Conservation (phyloP, 2,329 filamentous ascomycete species). For the Tetracladium maxilliforme region DNA sequence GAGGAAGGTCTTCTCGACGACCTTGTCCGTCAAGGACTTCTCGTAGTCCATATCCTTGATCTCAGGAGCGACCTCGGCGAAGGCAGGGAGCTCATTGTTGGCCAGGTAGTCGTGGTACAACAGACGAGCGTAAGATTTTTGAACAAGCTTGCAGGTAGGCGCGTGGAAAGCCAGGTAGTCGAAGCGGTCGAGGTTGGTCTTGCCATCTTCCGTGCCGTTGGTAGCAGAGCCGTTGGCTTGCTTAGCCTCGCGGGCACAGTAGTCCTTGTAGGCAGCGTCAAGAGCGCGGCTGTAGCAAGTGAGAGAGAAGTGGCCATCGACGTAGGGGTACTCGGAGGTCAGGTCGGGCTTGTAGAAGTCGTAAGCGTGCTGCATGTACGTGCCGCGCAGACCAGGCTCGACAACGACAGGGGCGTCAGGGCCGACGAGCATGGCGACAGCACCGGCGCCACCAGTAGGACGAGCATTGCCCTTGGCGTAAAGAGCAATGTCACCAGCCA, state of each 20-base stretch:
- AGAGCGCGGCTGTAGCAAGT: constrained; percentile 72
- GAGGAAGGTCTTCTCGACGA: constrained; percentile 80
- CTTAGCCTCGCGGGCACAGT: constrained; percentile 57
- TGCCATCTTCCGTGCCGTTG: constrained; percentile 39
- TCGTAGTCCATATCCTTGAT: constrained; percentile 66
- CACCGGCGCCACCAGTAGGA: constrained; percentile 68
- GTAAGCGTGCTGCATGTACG: constrained; percentile 72
- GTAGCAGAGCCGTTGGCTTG: constrained; percentile 27
- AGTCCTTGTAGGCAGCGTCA: constrained; percentile 69
- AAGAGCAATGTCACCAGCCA: constrained; percentile 71
- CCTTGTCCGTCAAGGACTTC: constrained; percentile 68
- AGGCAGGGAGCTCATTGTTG: constrained; percentile 51
- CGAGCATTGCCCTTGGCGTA: constrained; percentile 75
- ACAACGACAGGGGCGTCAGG: constrained; percentile 63
- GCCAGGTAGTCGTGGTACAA: constrained; percentile 75
- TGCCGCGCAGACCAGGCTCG: constrained; percentile 66
- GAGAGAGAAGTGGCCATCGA: constrained; percentile 72
- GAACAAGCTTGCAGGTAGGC: constrained; percentile 75
- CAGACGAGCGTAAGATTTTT: constrained; percentile 72
- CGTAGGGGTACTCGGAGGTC: constrained; percentile 74
- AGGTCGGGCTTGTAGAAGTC: constrained; percentile 87
- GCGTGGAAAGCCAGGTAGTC: constrained; percentile 75
- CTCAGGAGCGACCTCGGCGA: constrained; percentile 63
- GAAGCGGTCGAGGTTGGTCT: constrained; percentile 63
- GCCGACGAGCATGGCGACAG: constrained; percentile 65